Evolutionary conservation across 1,284 basidiomycete genomes (phyloP).

Genomic region (Clitocybe nebularis): DNA sequence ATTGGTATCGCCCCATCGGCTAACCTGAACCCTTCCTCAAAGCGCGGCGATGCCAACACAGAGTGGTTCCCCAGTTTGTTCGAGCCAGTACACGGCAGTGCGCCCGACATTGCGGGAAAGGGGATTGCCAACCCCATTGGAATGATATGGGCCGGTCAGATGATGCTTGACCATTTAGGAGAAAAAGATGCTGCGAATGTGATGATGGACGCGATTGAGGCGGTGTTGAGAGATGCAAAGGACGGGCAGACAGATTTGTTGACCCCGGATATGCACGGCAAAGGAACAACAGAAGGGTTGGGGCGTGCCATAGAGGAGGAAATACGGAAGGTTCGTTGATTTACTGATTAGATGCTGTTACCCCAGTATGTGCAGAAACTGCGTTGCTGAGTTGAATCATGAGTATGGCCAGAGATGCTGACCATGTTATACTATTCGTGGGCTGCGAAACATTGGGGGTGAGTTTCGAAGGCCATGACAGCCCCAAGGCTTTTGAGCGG

Average conservation of each 20-base stretch:
- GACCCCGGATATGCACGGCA: constrained; percentile 33
- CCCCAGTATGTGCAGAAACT: too few species aligned
- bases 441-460: too few species aligned
- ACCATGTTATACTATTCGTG: too few species aligned
- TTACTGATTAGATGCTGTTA: too few species aligned
- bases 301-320: constrained; percentile 26
- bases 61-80: constrained; percentile 42
- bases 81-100: constrained; percentile 59
- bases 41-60: constrained; percentile 18
- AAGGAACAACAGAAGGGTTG: constrained; percentile 28
- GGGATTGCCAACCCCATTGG: constrained; percentile 77
- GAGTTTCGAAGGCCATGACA: too few species aligned
- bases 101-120: constrained; percentile 72
- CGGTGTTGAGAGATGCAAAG: constrained; percentile 28
- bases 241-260: constrained; percentile 23
- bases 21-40: constrained; percentile 48
- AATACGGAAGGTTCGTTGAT: constrained; percentile 1
- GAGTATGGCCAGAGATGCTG: too few species aligned
- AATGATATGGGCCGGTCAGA: constrained; percentile 56
- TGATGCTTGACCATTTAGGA: constrained; percentile 53
- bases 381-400: too few species aligned
- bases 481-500: too few species aligned
- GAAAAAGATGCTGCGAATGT: constrained; percentile 44
- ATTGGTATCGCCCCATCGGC: constrained; percentile 57
- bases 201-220: constrained; percentile 50